Percentiles rank a stretch among this genome's conserved stretches.
These are phyloP conservation scores for Akanthomyces uredinophilus DNA, from an alignment of 2,329 filamentous ascomycete species.

Conservation along the genomic window DNA sequence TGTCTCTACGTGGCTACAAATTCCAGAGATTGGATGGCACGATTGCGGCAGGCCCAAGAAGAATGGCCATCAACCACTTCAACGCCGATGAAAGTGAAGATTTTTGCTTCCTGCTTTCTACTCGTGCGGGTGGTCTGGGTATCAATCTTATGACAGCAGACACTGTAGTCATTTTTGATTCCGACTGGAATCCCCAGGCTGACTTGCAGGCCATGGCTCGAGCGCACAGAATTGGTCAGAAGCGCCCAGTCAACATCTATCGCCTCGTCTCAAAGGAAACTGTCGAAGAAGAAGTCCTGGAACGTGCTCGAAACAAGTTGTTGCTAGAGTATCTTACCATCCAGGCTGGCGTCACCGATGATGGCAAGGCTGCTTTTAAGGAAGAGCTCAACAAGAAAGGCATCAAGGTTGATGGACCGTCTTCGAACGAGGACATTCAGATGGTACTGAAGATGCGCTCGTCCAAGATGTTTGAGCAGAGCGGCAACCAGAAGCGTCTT, in stretches of 20 bases:
- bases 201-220: slow-evolving; percentile 98
- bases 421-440: slow-evolving; percentile 89
- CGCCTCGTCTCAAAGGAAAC: slow-evolving; percentile 96
- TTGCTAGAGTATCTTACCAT: slow-evolving; percentile 97
- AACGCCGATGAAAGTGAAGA: slow-evolving; percentile 95
- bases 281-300: slow-evolving; percentile 94
- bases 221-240: slow-evolving; percentile 95
- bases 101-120: slow-evolving; percentile 94
- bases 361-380: slow-evolving; percentile 73
- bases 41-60: slow-evolving; percentile 79
- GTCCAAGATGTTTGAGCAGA: slow-evolving; percentile 99
- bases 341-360: slow-evolving; percentile 92
- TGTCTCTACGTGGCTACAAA: slow-evolving; percentile 86
- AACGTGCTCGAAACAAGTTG: slow-evolving; percentile 93
- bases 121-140: slow-evolving; percentile 90
- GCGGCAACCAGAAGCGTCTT: slow-evolving; percentile 90
- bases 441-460: slow-evolving; percentile 94
- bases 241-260: slow-evolving; percentile 92
- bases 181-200: slow-evolving; percentile 97
- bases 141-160: slow-evolving; percentile 99
- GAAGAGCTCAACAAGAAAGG: slow-evolving; percentile 75
- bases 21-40: slow-evolving; percentile 95
- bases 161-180: slow-evolving; percentile 96
- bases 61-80: slow-evolving; percentile 96
- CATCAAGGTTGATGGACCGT: slow-evolving; percentile 71